Evolutionary conservation across 345 rosid species (phyloP).

Genomic region (Trapa incisa): DNA sequence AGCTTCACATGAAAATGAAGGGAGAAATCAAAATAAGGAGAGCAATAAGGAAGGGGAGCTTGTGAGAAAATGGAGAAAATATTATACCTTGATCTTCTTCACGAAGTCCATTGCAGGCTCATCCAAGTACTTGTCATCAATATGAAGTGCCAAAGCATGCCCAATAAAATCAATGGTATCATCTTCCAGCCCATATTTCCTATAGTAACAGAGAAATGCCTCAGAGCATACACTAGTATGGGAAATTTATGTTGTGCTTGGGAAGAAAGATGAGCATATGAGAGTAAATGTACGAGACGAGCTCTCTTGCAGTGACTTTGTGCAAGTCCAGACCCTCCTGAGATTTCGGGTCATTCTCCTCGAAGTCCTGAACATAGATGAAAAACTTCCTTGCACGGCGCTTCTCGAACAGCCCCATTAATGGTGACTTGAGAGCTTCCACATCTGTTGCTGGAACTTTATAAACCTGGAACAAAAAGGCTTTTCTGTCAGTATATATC

Average conservation of each 20-base stretch:
- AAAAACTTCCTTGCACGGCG: constrained; percentile 85
- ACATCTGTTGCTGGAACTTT: constrained; percentile 88
- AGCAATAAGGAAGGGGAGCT: neutral
- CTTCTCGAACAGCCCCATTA: constrained; percentile 92
- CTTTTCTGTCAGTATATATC: neutral
- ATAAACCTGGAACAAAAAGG: constrained; percentile 33
- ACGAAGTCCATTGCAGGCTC: constrained; percentile 70
- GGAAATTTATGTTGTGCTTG: neutral
- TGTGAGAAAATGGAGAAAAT: neutral
- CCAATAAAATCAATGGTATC: constrained; percentile 82
- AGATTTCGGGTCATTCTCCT: constrained; percentile 84
- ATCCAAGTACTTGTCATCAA: constrained; percentile 62
- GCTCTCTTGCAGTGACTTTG: constrained; percentile 72
- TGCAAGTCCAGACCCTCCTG: constrained; percentile 74
- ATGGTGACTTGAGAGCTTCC: constrained; percentile 78
- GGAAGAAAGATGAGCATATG: neutral
- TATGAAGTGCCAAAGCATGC: constrained; percentile 82
- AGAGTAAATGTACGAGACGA: constrained; percentile 45
- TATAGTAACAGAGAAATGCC: constrained; percentile 6
- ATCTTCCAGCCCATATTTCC: constrained; percentile 86
- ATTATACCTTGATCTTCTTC: constrained; percentile 64
- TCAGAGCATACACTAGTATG: neutral
- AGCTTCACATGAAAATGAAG: constrained; percentile 24
- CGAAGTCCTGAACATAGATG: constrained; percentile 86
- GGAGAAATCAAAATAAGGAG: neutral